Evolutionary conservation across 495 filamentous ascomycete species (phyloP), one percentile per base, ranked within the genome.

Genomic region (Aspergillus bridgeri): DNA sequence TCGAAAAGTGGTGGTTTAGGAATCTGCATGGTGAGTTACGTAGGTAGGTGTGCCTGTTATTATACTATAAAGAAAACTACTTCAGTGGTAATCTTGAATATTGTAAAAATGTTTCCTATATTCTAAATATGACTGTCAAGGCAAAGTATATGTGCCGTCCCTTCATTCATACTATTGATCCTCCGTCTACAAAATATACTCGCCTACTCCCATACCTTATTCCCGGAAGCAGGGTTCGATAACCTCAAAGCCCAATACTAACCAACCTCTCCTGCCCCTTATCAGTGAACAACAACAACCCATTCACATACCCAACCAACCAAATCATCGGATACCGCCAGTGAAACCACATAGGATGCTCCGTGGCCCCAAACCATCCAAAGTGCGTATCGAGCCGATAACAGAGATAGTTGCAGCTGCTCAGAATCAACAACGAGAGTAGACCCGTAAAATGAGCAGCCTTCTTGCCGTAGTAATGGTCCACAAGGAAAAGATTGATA

Each of bases 401-500:
- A 24, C 58, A 60, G 3, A 60, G 45, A 43, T 55, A 50, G 27
- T 60, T 60, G 45, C 58, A 60, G 15, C 4, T 22, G 6, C 58
- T 27, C 18, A 60, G 46, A 15, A 60, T 45, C 5, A 60, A 29
- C 38, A 60, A 33, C 2, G 49, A 21, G 4, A 60, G n/a, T 1
- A 55, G 6, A 2, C 9, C 58, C 3, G 58, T 60, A 20, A 60
- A 60, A 43, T 56, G 52, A 13, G 27, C 51, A 2, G 58, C 58
- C 29, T 56, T 60, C n/a, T 42, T 42, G 23, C 58, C 58, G 22
- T 60, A 60, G 51, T 55, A 25, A 33, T 55, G 51, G 27, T 60
- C 58, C 7, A 60, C 58, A 21, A 60, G 23, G 45, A 60, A 55
- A 20, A 2, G 29, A 42, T 55, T 60, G 15, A 56, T 51, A 3